Evolutionary conservation across 2,329 filamentous ascomycete species (phyloP), one percentile per base, ranked within the genome.

Genomic region (Septoria linicola): DNA sequence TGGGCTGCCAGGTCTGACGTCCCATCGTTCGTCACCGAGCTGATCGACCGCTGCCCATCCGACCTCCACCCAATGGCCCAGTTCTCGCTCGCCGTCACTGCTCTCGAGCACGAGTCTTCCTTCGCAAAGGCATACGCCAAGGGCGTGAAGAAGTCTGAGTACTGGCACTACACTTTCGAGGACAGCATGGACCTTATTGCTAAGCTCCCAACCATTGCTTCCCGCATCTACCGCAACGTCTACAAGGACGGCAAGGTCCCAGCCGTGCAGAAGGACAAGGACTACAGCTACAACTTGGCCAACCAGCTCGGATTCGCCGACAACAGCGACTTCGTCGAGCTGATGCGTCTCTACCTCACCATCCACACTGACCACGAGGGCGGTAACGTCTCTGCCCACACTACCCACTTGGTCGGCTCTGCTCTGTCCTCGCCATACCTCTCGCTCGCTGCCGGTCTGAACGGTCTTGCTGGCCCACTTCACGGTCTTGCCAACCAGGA

Each of bases 321-420:
- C 69, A 97, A 99, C 84, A 80, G 83, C 68, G 92, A 97, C 81
- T 99, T 99, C 68, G 79, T 99, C 72, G 93, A 99, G 85, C 81
- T 99, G 67, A 89, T 99, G 85, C 89, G 93, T 76, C 83, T 99
- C 63, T 99, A 99, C 84, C 84, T 99, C 69, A 97, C 93, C 78
- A 99, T 99, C 77, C 93, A 99, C 88, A 92, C 93, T 58, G 93
- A 99, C 76, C 93, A 99, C 82, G 93, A 99, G 83, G 93, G 93
- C 80, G 93, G 93, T 66, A 99, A 99, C 77, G 93, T 99, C 77
- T 89, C 84, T 73, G 93, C 93, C 63, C 93, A 99, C 84, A 96
- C 93, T 73, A 97, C 93, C 63, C 93, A 99, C 81, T 81, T 99
- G 73, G 93, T 99, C 67, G 93, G 93, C 74, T 89, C 84, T 70